Evolutionary conservation across 371 early-diverging fungal species (phyloP).

Genomic region (Actinomucor elegans): DNA sequence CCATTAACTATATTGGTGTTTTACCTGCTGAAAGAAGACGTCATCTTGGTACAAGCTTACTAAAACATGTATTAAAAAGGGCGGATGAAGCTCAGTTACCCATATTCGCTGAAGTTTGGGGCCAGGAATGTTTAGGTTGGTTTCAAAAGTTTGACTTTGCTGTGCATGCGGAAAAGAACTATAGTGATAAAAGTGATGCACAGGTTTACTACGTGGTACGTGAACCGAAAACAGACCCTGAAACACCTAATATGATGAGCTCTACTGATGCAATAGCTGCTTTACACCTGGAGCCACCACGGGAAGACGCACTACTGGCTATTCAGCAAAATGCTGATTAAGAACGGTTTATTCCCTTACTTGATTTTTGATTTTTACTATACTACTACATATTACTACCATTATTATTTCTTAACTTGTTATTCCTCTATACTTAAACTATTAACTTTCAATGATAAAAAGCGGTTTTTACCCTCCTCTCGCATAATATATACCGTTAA

Average conservation of each 20-base stretch:
- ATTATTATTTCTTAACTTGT: too few species aligned
- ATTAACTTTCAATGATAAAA: too few species aligned
- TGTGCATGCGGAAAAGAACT: constrained; percentile 7
- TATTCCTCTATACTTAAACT: too few species aligned
- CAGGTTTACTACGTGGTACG: constrained; percentile 23
- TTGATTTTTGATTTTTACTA: too few species aligned
- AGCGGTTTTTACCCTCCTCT: too few species aligned
- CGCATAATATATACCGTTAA: too few species aligned
- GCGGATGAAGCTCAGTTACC: constrained; percentile 30
- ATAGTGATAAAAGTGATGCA: constrained; percentile 9
- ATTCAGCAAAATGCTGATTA: not conserved
- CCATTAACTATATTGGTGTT: constrained; percentile 30
- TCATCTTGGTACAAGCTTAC: constrained; percentile 11
- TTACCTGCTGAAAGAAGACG: constrained; percentile 24
- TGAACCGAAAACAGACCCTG: constrained; percentile 10
- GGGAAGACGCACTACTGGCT: constrained; percentile 14
- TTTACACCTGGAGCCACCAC: constrained; percentile 25
- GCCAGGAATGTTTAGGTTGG: constrained; percentile 9
- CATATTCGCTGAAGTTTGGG: constrained; percentile 33
- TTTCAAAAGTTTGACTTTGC: constrained; percentile 20
- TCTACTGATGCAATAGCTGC: constrained; percentile 4
- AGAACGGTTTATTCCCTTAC: not conserved
- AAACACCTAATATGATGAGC: constrained; percentile 1
- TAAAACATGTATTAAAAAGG: constrained; percentile 22
- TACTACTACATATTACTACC: not conserved